Evolutionary conservation across 169 alveolate species (phyloP).

Genomic region (Eimeria sp.): DNA sequence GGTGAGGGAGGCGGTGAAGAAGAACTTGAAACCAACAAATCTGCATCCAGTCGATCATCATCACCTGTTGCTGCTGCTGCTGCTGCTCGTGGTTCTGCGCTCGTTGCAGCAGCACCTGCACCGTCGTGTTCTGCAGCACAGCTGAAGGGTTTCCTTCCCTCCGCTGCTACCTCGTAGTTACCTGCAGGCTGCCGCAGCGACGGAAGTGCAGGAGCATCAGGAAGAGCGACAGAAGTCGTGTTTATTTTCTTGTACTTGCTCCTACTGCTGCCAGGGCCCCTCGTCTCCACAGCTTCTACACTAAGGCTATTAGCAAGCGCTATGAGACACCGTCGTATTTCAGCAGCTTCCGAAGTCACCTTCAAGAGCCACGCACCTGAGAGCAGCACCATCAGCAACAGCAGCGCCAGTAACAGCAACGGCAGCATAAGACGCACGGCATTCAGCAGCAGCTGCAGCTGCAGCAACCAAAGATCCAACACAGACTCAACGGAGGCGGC

Average conservation of each 20-base stretch:
- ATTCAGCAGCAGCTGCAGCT: conserved; percentile 23
- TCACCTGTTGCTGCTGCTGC: conserved; percentile 20
- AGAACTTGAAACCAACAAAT: not conserved
- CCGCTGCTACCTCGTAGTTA: not conserved
- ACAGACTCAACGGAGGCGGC: not conserved
- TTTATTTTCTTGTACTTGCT: conserved; percentile 23
- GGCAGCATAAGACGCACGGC: not conserved
- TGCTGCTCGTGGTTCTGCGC: conserved; percentile 1
- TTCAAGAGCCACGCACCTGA: conserved; percentile 49
- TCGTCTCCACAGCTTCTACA: not conserved
- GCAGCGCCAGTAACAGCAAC: conserved; percentile 56
- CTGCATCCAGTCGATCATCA: not conserved
- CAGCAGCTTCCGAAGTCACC: conserved; percentile 21
- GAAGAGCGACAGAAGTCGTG: conserved; percentile 24
- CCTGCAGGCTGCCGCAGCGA: not conserved
- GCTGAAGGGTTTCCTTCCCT: not conserved
- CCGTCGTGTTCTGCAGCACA: conserved; percentile 11
- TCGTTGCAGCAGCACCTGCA: not conserved
- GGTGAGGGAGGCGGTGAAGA: not conserved
- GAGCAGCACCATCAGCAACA: conserved; percentile 64
- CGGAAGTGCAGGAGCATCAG: conserved; percentile 23
- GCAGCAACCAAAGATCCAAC: not conserved
- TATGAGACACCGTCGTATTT: conserved; percentile 22
- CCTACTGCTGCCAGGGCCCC: not conserved
- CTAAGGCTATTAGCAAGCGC: not conserved